Evolutionary conservation across 768 basidiomycete genomes (phyloP).

Genomic region (Amylocystis lapponica): DNA sequence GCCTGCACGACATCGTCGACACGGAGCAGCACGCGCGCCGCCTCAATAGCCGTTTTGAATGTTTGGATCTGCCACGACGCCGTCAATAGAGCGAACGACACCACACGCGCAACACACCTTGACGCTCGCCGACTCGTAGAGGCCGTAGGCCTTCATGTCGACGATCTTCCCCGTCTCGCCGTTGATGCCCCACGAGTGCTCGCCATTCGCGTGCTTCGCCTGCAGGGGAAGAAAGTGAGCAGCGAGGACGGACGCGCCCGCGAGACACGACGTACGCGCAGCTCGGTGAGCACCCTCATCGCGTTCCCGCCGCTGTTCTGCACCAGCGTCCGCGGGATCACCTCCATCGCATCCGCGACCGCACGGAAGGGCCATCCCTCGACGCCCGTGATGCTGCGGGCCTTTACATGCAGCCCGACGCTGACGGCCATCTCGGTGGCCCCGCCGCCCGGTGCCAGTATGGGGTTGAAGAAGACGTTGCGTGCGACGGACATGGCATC

Average conservation of each 20-base stretch:
- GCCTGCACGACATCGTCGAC: constrained; percentile 95
- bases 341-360: constrained; percentile 95
- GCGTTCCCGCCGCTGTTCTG: constrained; percentile 96
- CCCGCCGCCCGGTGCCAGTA: constrained; percentile 91
- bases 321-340: constrained; percentile 90
- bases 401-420: constrained; percentile 78
- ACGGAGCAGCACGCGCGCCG: constrained; percentile 84
- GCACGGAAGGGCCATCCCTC: constrained; percentile 90
- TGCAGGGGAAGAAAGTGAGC: constrained; percentile 21
- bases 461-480: constrained; percentile 94
- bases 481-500: constrained; percentile 98
- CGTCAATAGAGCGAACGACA: neutral
- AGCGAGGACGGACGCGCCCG: neutral
- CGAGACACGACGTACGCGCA: constrained; percentile 56
- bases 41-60: constrained; percentile 96
- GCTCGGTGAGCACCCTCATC: constrained; percentile 87
- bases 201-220: constrained; percentile 94
- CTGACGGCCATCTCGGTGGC: constrained; percentile 98
- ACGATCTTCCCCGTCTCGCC: constrained; percentile 95
- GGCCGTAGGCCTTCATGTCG: constrained; percentile 91
- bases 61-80: constrained; percentile 69
- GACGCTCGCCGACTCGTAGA: constrained; percentile 95
- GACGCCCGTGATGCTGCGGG: constrained; percentile 76
- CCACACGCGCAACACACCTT: constrained; percentile 35
- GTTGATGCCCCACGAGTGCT: constrained; percentile 89